These are phyloP conservation scores for Hirsutella minnesotensis DNA, from an alignment of 2,329 filamentous ascomycete genomes.

Conservation along the genomic window DNA sequence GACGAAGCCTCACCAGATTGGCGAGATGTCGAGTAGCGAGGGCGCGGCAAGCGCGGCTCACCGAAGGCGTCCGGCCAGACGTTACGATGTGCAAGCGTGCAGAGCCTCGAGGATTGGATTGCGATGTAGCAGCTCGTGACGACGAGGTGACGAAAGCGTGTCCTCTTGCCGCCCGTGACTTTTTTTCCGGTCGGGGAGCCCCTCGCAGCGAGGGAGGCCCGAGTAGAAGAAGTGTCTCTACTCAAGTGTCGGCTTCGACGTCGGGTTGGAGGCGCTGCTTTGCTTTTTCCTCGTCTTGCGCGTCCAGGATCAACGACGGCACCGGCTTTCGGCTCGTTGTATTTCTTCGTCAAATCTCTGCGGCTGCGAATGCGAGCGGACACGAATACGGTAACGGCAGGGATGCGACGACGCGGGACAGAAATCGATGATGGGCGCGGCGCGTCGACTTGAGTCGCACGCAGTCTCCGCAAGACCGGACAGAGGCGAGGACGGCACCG, in stretches of 20 bases:
- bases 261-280: no score
- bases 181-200: not conserved
- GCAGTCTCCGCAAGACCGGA: no score
- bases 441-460: not conserved
- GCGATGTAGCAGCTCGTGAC: not conserved
- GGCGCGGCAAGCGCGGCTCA: not conserved
- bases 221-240: not conserved
- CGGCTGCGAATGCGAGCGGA: no score
- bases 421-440: not conserved
- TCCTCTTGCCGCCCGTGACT: not conserved
- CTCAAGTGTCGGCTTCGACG: no score
- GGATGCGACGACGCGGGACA: no score
- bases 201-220: not conserved
- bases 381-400: no score
- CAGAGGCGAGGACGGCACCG: no score
- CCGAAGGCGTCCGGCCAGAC: not conserved
- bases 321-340: no score
- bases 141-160: not conserved
- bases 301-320: no score
- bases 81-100: no score
- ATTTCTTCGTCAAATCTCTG: no score
- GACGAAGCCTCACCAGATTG: slow-evolving; percentile 6
- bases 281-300: no score
- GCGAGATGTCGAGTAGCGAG: not conserved
- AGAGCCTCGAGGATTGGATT: not conserved